Evolutionary conservation across 108 stramenopile genomes (phyloP).

Genomic region (Conticribra weissflogii): DNA sequence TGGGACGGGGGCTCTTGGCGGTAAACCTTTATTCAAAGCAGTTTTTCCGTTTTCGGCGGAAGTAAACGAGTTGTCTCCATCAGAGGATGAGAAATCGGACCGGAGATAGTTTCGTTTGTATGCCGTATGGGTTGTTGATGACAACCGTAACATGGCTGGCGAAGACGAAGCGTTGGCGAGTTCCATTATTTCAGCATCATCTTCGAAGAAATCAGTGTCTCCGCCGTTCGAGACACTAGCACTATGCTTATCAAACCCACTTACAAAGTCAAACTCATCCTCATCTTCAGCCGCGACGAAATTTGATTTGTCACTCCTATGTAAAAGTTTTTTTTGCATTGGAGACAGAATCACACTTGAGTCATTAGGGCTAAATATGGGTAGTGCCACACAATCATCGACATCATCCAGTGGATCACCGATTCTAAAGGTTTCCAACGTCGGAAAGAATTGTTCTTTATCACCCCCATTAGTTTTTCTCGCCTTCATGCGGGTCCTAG

Average conservation of each 20-base stretch:
- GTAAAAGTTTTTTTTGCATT: neutral
- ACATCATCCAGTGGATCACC: neutral
- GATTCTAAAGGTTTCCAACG: constrained; percentile 8
- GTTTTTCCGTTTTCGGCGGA: neutral
- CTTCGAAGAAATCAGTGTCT: constrained; percentile 15
- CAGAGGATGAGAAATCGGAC: neutral
- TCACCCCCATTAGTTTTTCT: neutral
- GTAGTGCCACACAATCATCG: neutral
- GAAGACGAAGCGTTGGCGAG: constrained; percentile 9
- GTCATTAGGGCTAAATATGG: neutral
- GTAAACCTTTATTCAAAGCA: neutral
- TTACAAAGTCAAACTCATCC: constrained; percentile 40
- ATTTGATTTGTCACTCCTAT: neutral
- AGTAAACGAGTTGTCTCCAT: neutral
- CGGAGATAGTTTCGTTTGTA: neutral
- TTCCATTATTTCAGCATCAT: constrained; percentile 37
- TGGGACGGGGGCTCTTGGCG: constrained; percentile 20
- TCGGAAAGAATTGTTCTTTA: neutral
- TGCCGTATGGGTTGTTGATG: neutral
- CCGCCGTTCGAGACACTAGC: neutral
- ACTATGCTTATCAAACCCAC: constrained; percentile 35
- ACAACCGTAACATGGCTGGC: neutral
- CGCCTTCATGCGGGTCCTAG: constrained; percentile 21
- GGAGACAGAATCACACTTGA: neutral
- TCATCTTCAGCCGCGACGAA: neutral